Conservation (phyloP, 805 yeast species). For the Kuraishia cidri region DNA sequence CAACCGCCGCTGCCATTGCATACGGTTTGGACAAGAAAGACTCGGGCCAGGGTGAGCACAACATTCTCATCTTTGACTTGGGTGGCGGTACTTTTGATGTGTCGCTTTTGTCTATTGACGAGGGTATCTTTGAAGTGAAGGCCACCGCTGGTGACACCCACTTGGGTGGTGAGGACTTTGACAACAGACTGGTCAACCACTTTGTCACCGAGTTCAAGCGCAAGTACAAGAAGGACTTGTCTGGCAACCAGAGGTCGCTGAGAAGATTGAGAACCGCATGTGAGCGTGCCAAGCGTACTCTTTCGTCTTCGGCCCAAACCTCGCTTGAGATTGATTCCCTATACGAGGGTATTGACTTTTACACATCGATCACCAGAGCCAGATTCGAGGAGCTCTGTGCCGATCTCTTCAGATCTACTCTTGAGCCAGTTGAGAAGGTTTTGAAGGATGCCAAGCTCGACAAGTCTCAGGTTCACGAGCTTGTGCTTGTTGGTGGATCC, state of each 20-base stretch:
- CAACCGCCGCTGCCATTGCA: slow-evolving; percentile 97
- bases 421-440: slow-evolving; percentile 92
- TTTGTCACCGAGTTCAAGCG: slow-evolving; percentile 95
- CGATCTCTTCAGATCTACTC: slow-evolving; percentile 86
- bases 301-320: slow-evolving; percentile 93
- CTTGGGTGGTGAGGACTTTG: slow-evolving; percentile 99
- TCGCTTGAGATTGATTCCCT: slow-evolving; percentile 93
- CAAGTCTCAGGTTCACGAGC: slow-evolving; percentile 64
- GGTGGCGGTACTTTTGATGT: slow-evolving; percentile 99
- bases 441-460: slow-evolving; percentile 76
- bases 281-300: slow-evolving; percentile 98
- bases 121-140: slow-evolving; percentile 94
- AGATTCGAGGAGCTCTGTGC: slow-evolving; percentile 96
- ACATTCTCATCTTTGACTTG: slow-evolving; percentile 85
- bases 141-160: slow-evolving; percentile 90
- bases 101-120: slow-evolving; percentile 82
- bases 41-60: slow-evolving; percentile 60
- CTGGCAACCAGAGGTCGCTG: slow-evolving; percentile 90
- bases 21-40: slow-evolving; percentile 81
- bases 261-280: slow-evolving; percentile 98
- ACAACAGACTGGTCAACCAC: slow-evolving; percentile 90
- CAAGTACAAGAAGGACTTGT: slow-evolving; percentile 91
- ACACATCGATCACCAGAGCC: slow-evolving; percentile 94
- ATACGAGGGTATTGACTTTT: slow-evolving; percentile 93
- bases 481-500: slow-evolving; percentile 94